A percentile compares a stretch with the other conserved stretches of the same genome.
phyloP scores from a whole-genome alignment of 805 yeast species.

The Yamadazyma akitaensis region DNA sequence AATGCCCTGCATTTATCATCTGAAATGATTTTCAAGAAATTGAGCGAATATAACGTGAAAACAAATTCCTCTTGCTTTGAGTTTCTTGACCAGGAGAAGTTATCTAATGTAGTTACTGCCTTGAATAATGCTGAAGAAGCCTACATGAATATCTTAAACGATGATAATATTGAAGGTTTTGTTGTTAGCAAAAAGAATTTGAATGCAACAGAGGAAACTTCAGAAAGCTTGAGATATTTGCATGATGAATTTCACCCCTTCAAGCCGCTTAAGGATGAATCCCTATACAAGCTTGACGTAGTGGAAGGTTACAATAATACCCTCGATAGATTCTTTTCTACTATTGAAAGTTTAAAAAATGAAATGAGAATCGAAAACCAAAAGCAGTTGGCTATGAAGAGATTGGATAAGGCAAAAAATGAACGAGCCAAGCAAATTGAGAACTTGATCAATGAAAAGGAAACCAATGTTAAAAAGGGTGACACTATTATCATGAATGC shows the following conservation, averaged over 20 bases:
- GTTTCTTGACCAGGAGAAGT: slow-evolving; percentile 22
- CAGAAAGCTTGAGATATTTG: slow-evolving; percentile 41
- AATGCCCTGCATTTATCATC: slow-evolving; percentile 74
- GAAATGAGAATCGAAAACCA: slow-evolving; percentile 73
- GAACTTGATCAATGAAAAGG: slow-evolving; percentile 60
- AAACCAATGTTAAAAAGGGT: slow-evolving; percentile 64
- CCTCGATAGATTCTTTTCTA: slow-evolving; percentile 79
- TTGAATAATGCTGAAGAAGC: slow-evolving; percentile 47
- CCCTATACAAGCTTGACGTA: slow-evolving; percentile 29
- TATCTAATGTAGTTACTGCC: slow-evolving; percentile 34
- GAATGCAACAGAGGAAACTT: slow-evolving; percentile 24
- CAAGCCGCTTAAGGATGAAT: slow-evolving; percentile 41
- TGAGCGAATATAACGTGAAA: slow-evolving; percentile 46
- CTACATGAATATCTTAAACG: slow-evolving; percentile 34
- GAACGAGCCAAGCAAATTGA: slow-evolving; percentile 73
- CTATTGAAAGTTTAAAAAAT: slow-evolving; percentile 77
- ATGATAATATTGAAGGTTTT: slow-evolving; percentile 48
- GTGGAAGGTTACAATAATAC: slow-evolving; percentile 65
- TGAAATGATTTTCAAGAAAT: slow-evolving; percentile 64
- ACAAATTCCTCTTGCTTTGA: slow-evolving; percentile 39
- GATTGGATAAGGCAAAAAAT: slow-evolving; percentile 67
- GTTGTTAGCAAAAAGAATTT: slow-evolving; percentile 60
- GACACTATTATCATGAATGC: slow-evolving; percentile 68
- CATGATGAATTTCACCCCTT: slow-evolving; percentile 74
- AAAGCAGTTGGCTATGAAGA: slow-evolving; percentile 68